These are phyloP conservation scores for Sclerotinia sclerotiorum DNA, from an alignment of 2,329 filamentous ascomycete species.

Conservation along the genomic window DNA sequence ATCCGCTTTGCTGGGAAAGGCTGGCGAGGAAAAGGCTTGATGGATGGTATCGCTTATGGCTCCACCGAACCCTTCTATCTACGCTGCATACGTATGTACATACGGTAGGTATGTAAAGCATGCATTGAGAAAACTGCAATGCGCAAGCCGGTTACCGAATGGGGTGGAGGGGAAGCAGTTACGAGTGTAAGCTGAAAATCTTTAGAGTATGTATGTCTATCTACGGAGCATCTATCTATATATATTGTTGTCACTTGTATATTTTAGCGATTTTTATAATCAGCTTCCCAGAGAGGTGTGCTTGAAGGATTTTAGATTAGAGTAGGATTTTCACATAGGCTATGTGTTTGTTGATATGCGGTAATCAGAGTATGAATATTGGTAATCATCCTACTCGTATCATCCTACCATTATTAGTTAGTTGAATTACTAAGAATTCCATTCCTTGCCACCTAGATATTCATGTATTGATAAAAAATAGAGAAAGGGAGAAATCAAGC, in stretches of 20 bases:
- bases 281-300: not conserved
- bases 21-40: not conserved
- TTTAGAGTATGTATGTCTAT: not conserved
- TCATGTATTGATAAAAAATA: not conserved
- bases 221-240: too few species aligned
- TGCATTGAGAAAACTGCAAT: slow-evolving; percentile 2
- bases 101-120: not conserved
- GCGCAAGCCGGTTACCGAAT: slow-evolving; percentile 13
- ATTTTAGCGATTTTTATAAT: not conserved
- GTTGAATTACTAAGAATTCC: too few species aligned
- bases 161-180: slow-evolving; percentile 1
- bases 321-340: not conserved
- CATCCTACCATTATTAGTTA: not conserved
- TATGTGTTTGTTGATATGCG: not conserved
- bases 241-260: not conserved
- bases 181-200: slow-evolving; percentile 2
- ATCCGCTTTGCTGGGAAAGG: slow-evolving; percentile 6
- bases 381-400: slow-evolving; percentile 14
- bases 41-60: slow-evolving; percentile 13
- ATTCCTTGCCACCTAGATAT: not conserved
- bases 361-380: not conserved
- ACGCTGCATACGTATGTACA: not conserved
- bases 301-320: not conserved
- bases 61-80: not conserved
- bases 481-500: not conserved